Percentiles rank a stretch among this genome's conserved stretches.
phyloP scores from a whole-genome alignment of 1,284 basidiomycete species.

The Melampsora americana region DNA sequence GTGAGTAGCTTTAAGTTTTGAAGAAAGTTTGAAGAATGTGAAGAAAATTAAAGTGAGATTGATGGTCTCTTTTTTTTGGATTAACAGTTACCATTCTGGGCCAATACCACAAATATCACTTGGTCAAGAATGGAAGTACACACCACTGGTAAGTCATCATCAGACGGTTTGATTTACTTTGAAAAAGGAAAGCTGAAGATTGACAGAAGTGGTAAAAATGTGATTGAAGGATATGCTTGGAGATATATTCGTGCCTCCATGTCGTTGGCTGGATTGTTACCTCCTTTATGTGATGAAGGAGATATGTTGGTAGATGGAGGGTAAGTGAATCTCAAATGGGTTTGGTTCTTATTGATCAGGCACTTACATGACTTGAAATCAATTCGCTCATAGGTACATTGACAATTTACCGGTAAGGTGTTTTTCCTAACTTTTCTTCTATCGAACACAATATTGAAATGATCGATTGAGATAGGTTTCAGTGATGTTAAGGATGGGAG shows the following conservation, averaged over 20 bases:
- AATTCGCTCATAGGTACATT: conserved; percentile 59
- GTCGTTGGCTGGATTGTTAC: conserved; percentile 91
- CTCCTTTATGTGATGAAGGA: conserved; percentile 91
- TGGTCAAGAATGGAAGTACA: conserved; percentile 96
- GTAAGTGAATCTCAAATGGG: conserved; percentile 59
- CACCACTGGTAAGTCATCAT: conserved; percentile 72
- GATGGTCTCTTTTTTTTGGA: conserved; percentile 48
- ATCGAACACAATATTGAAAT: not conserved
- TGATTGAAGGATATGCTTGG: conserved; percentile 51
- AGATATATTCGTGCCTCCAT: conserved; percentile 80
- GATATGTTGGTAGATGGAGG: conserved; percentile 59
- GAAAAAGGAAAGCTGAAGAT: no score
- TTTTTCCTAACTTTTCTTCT: conserved; percentile 8
- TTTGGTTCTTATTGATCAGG: conserved; percentile 51
- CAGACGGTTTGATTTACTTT: not conserved
- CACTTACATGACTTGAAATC: conserved; percentile 69
- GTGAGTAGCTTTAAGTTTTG: conserved; percentile 64
- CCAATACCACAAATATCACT: conserved; percentile 98
- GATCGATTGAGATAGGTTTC: conserved; percentile 62
- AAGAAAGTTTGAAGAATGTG: conserved; percentile 6
- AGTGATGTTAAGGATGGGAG: conserved; percentile 87
- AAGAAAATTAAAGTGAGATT: no score
- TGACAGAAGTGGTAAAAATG: no score
- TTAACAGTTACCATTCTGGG: conserved; percentile 99
- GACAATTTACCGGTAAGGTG: conserved; percentile 78